Conservation (phyloP, 2,329 filamentous ascomycete genomes). For the Pyrenophora seminiperda region DNA sequence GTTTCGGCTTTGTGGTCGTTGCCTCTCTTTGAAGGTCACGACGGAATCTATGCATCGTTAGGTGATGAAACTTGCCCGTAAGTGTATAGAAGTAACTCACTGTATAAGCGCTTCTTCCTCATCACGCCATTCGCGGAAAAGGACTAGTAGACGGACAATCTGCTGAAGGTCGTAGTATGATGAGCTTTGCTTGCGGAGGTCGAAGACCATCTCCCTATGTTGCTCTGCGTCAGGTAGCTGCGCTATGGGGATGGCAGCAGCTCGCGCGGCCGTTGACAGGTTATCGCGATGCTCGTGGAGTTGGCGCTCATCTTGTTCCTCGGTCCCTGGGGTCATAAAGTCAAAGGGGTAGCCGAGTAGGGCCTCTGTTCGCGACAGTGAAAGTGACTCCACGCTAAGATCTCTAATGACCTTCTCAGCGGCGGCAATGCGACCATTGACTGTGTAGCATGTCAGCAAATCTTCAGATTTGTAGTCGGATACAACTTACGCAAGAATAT, state of each 20-base stretch:
- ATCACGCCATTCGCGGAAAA: slow-evolving; percentile 52
- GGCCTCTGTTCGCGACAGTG: slow-evolving; percentile 48
- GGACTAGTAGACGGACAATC: slow-evolving; percentile 49
- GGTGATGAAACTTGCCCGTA: neutral
- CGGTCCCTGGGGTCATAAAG: slow-evolving; percentile 34
- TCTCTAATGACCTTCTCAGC: slow-evolving; percentile 60
- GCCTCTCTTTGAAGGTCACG: slow-evolving; percentile 19
- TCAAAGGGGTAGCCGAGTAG: slow-evolving; percentile 49
- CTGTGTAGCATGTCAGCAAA: slow-evolving; percentile 34
- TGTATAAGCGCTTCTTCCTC: slow-evolving; percentile 49
- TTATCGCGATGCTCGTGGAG: slow-evolving; percentile 28
- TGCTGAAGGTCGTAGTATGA: slow-evolving; percentile 53
- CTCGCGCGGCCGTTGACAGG: slow-evolving; percentile 24
- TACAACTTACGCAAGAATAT: slow-evolving; percentile 77
- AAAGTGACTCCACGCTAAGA: slow-evolving; percentile 56
- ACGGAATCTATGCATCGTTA: slow-evolving; percentile 18
- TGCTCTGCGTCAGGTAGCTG: slow-evolving; percentile 27
- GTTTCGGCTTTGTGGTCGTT: slow-evolving; percentile 16
- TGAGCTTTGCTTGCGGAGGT: slow-evolving; percentile 30
- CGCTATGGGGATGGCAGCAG: slow-evolving; percentile 25
- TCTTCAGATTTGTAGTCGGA: neutral
- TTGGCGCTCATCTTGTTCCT: slow-evolving; percentile 34
- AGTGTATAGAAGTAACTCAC: slow-evolving; percentile 20
- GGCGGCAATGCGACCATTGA: slow-evolving; percentile 58
- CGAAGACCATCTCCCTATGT: slow-evolving; percentile 29